phyloP scores from a whole-genome alignment of 2,329 filamentous ascomycete species.

The Talaromyces atroroseus region DNA sequence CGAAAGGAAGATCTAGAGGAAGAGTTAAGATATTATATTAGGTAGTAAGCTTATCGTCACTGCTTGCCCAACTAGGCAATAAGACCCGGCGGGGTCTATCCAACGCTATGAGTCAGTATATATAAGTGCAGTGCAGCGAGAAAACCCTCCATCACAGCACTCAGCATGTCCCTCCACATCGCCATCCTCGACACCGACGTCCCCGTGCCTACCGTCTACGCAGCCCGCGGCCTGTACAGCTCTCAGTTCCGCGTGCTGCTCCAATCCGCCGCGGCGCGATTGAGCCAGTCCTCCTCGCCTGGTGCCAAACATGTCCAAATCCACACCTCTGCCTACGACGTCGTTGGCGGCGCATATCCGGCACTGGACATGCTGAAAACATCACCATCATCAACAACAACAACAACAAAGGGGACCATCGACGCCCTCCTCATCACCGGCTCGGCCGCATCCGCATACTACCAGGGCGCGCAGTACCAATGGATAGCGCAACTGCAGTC shows the following conservation, averaged over 20 bases:
- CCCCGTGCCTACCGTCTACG: slow-evolving; percentile 29
- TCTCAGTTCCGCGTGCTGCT: slow-evolving; percentile 31
- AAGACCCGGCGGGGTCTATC: slow-evolving; percentile 6
- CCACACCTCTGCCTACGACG: slow-evolving; percentile 30
- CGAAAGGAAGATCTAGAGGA: not conserved
- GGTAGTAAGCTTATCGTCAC: slow-evolving; percentile 3
- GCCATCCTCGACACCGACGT: slow-evolving; percentile 33
- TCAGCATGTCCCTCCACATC: slow-evolving; percentile 24
- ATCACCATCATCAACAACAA: slow-evolving; percentile 1
- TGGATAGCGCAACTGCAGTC: slow-evolving; percentile 26
- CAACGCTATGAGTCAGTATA: no score
- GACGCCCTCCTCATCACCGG: slow-evolving; percentile 31
- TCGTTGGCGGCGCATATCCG: slow-evolving; percentile 25
- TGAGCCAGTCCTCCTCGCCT: slow-evolving; percentile 17
- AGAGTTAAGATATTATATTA: no score
- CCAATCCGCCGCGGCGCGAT: slow-evolving; percentile 24
- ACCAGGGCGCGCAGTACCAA: slow-evolving; percentile 20
- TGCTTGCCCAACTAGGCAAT: slow-evolving; percentile 10
- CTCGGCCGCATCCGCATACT: slow-evolving; percentile 21
- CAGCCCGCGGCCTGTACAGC: slow-evolving; percentile 30
- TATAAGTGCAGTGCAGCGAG: no score
- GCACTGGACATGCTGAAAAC: slow-evolving; percentile 20
- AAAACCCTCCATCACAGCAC: not conserved
- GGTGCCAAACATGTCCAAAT: slow-evolving; percentile 17
- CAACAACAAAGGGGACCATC: slow-evolving; percentile 15